Base-by-base conservation (phyloP, 2,329 filamentous ascomycete species). In the Botrytis aclada region DNA sequence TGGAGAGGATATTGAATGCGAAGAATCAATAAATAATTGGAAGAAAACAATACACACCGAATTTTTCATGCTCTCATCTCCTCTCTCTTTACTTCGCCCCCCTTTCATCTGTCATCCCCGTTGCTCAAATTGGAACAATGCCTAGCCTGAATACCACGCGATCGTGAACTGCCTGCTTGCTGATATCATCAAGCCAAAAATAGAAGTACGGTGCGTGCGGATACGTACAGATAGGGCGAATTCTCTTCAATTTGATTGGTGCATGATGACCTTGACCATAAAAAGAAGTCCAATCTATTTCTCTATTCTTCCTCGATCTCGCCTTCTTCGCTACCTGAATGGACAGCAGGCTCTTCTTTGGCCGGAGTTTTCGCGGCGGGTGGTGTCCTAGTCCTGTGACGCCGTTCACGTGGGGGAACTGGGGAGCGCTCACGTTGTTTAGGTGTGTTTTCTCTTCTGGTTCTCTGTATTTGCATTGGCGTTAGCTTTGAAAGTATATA, bases 281-380 rank as follows among this genome's bases (percentile, higher is more conserved):
- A 56, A 67, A 41, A 67, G 25, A 47, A 32, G 6, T 69, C 29
- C 73, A 47, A 70, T 39, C 71, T 16, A 64, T 41, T 25, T 6
- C 25, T 56, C 74, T 76, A 89, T 77, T 90, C 88, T 85, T 98
- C 95, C 83, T 97, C 96, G 78, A 99, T 98, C 84, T 99, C 96
- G 70, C 96, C 96, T 83, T 99, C 96, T 84, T 99, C 96, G 80
- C 95, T 98, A 70, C 96, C 96, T 74, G 93, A 95, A 79, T 81
- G 80, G 51, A 82, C 77, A 8, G 83, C 83, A 76, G 83, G 84
- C 69, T 85, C 85, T 74, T 85, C 84, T 79, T 84, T 84, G 70
- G 81, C 74, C 54, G 76, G 43, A 14, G 22, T 32, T 60, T 79
- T 73, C 39, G 81, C 77, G 39, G 76, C 73, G 62, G 85, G 84